Evolutionary conservation across 2,329 filamentous ascomycete species (phyloP), one percentile per base, ranked within the genome.

Genomic region (Penicillium sp.): DNA sequence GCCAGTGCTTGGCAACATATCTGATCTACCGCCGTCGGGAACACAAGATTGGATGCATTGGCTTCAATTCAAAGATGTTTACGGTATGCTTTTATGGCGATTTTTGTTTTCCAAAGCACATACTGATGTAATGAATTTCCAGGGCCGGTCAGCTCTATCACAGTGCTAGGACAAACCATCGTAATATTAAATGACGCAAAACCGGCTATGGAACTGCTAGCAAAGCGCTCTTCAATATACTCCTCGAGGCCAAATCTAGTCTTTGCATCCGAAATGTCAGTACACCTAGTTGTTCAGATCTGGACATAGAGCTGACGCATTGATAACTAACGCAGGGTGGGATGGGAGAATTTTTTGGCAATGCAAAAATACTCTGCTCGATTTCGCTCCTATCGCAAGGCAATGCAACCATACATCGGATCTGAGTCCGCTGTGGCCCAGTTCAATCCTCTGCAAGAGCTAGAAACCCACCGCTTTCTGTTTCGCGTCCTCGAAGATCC

Each of bases 1-100:
- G 7, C 79, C 80, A 0, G 15, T 84, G 0, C 31, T 84, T 4
- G 82, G 82, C 4, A 84, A 84, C 61, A 60, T 83, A 16, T 59
- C 62, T 1, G 80, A 84, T 59, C 67, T 84, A 11, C 81, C 81
- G 0, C 66, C 72, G 0, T 55, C 68, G 9, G 72, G 70, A 0
- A 60, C 60, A 39, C 72, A 70, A 9, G 78, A 79, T 50, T 77
- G 69, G 64, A 58, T 72, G 21, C 76, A 80, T 52, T 80, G 77
- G 77, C 53, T 75, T 1, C 69, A 79, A 44, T 73, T 78, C 58
- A 79, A 78, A 61, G 71, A 76, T 13, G 51, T 68, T 4, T 76
- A 78, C 57, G 75, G 75, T 67, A 53, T n/a, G 53, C 50, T 21
- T 11, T 44, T 27, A 27, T 5, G 5, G 0, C 2, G 6, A 16